These are phyloP conservation scores for Pseudogymnoascus sp. DNA, from an alignment of 2,329 filamentous ascomycete species.

Conservation along the genomic window DNA sequence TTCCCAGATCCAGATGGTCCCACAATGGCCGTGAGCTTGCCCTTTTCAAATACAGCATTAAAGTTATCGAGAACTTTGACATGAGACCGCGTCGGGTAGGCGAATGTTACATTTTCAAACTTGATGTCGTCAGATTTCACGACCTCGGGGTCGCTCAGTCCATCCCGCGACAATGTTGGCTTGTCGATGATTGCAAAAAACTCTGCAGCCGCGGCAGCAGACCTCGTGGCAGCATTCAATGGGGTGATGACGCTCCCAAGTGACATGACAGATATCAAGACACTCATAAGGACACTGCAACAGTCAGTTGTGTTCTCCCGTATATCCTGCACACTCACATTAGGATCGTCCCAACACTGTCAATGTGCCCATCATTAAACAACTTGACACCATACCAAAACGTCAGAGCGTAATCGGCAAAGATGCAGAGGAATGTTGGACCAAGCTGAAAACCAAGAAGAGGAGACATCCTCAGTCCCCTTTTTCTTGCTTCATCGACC, in stretches of 20 bases:
- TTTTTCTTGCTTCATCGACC: conserved; percentile 46
- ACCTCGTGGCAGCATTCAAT: conserved; percentile 42
- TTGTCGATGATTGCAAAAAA: conserved; percentile 33
- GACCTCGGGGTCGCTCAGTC: conserved; percentile 42
- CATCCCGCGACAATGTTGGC: conserved; percentile 32
- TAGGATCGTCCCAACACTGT: conserved; percentile 46
- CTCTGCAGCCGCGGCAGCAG: conserved; percentile 32
- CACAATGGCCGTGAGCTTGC: conserved; percentile 66
- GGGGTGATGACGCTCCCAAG: conserved; percentile 51
- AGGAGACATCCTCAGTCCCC: conserved; percentile 44
- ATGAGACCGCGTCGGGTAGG: conserved; percentile 61
- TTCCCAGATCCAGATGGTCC: conserved; percentile 68
- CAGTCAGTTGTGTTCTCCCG: background rate
- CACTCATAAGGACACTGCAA: conserved; percentile 36
- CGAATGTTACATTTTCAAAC: conserved; percentile 61
- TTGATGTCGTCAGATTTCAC: conserved; percentile 47
- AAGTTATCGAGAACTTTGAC: conserved; percentile 57
- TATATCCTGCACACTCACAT: conserved; percentile 35
- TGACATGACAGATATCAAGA: conserved; percentile 52
- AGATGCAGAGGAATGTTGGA: conserved; percentile 34
- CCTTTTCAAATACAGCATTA: conserved; percentile 50
- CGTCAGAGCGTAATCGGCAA: conserved; percentile 46
- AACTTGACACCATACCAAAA: conserved; percentile 58
- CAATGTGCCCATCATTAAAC: conserved; percentile 39
- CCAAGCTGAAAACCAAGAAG: conserved; percentile 47